These are phyloP conservation scores for Pelargonium myrrhifolium DNA, from an alignment of 441 rosid species.

Conservation along the genomic window DNA sequence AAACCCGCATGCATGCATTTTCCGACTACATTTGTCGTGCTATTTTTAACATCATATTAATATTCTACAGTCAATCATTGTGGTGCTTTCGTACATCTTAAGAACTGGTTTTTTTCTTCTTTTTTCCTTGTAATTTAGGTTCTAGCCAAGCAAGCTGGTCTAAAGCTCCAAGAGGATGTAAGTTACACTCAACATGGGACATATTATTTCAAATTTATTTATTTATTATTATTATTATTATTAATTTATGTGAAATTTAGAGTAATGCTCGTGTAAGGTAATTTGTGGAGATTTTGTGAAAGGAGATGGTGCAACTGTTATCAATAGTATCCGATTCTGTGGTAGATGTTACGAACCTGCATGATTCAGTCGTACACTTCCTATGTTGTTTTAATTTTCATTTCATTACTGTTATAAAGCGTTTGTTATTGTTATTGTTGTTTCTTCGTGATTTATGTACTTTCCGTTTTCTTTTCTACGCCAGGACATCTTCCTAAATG, in stretches of 20 bases:
- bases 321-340: too few relatives aligned
- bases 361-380: not conserved
- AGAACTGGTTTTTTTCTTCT: not conserved
- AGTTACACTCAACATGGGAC: conserved; percentile 16
- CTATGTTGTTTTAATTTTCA: not conserved
- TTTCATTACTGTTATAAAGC: not conserved
- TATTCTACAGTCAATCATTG: not conserved
- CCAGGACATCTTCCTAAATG: conserved; percentile 68
- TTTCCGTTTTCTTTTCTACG: not conserved
- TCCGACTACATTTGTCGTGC: not conserved
- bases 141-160: conserved; percentile 86
- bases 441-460: not conserved
- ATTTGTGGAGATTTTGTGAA: too few relatives aligned
- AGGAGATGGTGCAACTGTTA: too few relatives aligned
- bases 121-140: conserved; percentile 40
- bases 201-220: not conserved
- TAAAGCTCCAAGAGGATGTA: conserved; percentile 73
- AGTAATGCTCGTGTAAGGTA: too few relatives aligned
- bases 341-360: too few relatives aligned
- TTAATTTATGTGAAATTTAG: too few relatives aligned
- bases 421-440: not conserved
- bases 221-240: not conserved
- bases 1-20: not conserved
- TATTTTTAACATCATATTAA: not conserved
- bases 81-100: not conserved